Evolutionary conservation across 176 grass and related monocot genomes (phyloP).

Genomic region (Stipa capillata): DNA sequence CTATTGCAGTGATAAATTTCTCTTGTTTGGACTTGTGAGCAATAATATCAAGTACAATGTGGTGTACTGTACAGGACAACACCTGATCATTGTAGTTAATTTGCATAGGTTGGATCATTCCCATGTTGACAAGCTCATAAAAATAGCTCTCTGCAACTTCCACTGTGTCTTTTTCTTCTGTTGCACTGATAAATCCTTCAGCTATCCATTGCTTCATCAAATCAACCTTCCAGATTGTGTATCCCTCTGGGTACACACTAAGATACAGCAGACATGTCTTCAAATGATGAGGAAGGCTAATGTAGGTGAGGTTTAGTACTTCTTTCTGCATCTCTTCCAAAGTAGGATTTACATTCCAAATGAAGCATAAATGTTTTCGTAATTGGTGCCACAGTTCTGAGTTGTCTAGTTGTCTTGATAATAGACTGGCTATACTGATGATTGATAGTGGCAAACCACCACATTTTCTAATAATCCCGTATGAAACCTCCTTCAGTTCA

Average conservation of each 20-base stretch:
- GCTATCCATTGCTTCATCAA: background rate
- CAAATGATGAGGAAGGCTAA: background rate
- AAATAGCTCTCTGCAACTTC: background rate
- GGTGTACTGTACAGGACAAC: background rate
- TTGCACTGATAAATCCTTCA: background rate
- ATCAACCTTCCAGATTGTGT: background rate
- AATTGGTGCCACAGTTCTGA: background rate
- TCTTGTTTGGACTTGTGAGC: background rate
- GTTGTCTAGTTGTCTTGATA: background rate
- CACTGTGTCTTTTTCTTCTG: background rate
- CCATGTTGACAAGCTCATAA: background rate
- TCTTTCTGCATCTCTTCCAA: background rate
- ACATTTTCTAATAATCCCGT: background rate
- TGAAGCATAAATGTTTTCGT: background rate
- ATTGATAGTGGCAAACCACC: background rate
- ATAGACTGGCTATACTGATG: background rate
- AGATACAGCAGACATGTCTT: slow-evolving; percentile 1
- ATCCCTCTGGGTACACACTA: background rate
- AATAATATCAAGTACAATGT: background rate
- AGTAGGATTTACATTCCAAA: background rate
- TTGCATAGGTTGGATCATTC: background rate
- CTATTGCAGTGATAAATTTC: background rate
- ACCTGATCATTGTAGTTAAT: background rate
- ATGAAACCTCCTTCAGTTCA: background rate
- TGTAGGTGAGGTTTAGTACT: background rate